Percentiles rank a stretch among this genome's conserved stretches.
These are phyloP conservation scores for Aurifilum marmelostoma DNA, from an alignment of 2,329 filamentous ascomycete species.

Conservation along the genomic window DNA sequence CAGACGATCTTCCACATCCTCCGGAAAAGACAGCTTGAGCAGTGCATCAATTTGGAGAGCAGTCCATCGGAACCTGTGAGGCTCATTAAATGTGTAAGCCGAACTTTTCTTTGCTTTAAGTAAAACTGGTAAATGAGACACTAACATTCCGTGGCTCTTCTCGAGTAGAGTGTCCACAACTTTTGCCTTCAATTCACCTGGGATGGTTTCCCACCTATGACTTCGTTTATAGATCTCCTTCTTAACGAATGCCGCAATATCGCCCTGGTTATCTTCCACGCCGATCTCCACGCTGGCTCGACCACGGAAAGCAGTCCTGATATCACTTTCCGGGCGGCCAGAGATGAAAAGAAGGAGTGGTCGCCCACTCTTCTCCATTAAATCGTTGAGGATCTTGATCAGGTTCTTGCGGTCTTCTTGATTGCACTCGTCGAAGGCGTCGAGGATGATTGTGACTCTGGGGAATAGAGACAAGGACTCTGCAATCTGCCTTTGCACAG, in stretches of 20 bases:
- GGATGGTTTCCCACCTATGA: conserved; percentile 29
- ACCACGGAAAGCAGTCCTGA: conserved; percentile 31
- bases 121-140: conserved; percentile 15
- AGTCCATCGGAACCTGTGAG: conserved; percentile 41
- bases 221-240: conserved; percentile 31
- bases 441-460: conserved; percentile 39
- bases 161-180: conserved; percentile 32
- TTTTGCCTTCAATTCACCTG: conserved; percentile 27
- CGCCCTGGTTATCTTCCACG: conserved; percentile 36
- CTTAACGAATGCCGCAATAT: conserved; percentile 37
- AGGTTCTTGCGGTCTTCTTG: conserved; percentile 33
- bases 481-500: conserved; percentile 32
- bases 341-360: conserved; percentile 42
- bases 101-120: neutral
- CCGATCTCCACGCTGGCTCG: conserved; percentile 34
- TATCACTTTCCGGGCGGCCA: conserved; percentile 38
- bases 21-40: conserved; percentile 30
- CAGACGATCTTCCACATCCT: conserved; percentile 34
- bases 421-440: conserved; percentile 43
- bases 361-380: conserved; percentile 33
- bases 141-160: conserved; percentile 38
- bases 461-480: conserved; percentile 36
- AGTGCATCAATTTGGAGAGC: conserved; percentile 37
- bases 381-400: conserved; percentile 33
- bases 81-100: neutral